Evolutionary conservation across 768 basidiomycete genomes (phyloP), one percentile per base, ranked within the genome.

Genomic region (Serendipita vermifera): DNA sequence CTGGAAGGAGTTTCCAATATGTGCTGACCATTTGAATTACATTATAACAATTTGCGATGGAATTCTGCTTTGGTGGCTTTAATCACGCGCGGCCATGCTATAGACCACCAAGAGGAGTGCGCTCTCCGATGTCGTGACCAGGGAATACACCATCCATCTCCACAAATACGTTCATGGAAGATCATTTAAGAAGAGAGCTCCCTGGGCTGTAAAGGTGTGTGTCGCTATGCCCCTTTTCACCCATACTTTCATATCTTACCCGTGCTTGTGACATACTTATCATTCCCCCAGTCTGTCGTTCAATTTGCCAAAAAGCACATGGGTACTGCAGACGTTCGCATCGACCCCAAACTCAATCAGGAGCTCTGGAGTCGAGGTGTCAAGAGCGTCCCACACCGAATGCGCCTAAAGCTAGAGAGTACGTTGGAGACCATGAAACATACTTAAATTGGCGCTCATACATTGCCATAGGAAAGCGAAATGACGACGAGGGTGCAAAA

Each of bases 401-500:
- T 98, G 71, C 79, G 96, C 57, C 83, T 99, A 51, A 85, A 89
- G 70, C 85, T 98, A 58, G 92, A 96, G 78, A 84, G 89, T 90
- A 69, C 66, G 83, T 80, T 26, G n/a, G n/a, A n/a, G n/a, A n/a
- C n/a, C n/a, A n/a, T n/a, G n/a, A n/a, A n/a, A n/a, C n/a, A n/a
- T n/a, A n/a, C n/a, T n/a, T n/a, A n/a, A n/a, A n/a, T n/a, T n/a
- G n/a, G n/a, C n/a, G n/a, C n/a, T n/a, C n/a, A n/a, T n/a, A 43
- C 35, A 36, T 36, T 43, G 36, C 36, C 11, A 2, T 64, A 92
- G 87, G 94, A 65, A 94, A 93, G 77, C 87, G 96, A 66, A 98
- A 98, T 71, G 94, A 99, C 72, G 93, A 97, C 64, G 94, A 99
- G 77, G 86, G 84, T 65, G 94, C 96, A 58, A 96, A 93, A 76